These are phyloP conservation scores for Russula vinacea DNA, from an alignment of 768 basidiomycete genomes.

Conservation along the genomic window DNA sequence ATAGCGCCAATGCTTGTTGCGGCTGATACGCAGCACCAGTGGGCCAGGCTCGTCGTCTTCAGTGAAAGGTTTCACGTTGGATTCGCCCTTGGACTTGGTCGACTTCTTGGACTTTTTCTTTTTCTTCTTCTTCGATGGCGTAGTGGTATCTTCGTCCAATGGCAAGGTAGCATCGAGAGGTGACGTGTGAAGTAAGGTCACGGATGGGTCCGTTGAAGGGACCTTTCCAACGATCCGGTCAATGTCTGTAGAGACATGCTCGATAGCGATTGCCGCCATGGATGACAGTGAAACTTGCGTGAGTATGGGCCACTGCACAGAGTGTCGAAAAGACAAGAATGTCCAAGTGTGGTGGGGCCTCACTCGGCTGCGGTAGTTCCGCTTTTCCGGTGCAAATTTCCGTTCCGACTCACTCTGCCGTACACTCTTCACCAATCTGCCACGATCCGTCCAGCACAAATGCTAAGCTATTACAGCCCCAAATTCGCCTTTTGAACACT, in stretches of 20 bases:
- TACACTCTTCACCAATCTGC: too few species aligned
- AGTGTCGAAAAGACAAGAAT: not conserved
- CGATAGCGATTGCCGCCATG: constrained; percentile 6
- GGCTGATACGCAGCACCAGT: constrained; percentile 77
- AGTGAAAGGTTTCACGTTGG: constrained; percentile 39
- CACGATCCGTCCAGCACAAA: too few species aligned
- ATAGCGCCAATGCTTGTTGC: constrained; percentile 93
- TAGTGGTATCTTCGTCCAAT: constrained; percentile 31
- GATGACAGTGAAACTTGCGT: not conserved
- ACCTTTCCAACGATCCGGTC: not conserved
- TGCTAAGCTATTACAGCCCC: too few species aligned
- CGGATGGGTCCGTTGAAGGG: constrained; percentile 6
- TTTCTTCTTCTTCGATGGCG: constrained; percentile 63
- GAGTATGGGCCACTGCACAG: not conserved
- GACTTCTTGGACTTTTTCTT: constrained; percentile 66
- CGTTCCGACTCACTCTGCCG: not conserved
- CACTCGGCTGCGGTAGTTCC: not conserved
- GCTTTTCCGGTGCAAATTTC: constrained; percentile 10
- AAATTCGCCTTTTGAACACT: too few species aligned
- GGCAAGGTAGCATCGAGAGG: constrained; percentile 32
- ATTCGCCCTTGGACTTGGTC: constrained; percentile 57
- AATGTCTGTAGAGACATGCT: not conserved
- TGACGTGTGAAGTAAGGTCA: constrained; percentile 29
- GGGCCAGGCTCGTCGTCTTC: constrained; percentile 49
- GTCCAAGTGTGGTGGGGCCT: not conserved